A percentile compares a stretch with the other conserved stretches of the same genome.
phyloP scores from a whole-genome alignment of 352 stramenopile species.

The Phytophthora pisi region DNA sequence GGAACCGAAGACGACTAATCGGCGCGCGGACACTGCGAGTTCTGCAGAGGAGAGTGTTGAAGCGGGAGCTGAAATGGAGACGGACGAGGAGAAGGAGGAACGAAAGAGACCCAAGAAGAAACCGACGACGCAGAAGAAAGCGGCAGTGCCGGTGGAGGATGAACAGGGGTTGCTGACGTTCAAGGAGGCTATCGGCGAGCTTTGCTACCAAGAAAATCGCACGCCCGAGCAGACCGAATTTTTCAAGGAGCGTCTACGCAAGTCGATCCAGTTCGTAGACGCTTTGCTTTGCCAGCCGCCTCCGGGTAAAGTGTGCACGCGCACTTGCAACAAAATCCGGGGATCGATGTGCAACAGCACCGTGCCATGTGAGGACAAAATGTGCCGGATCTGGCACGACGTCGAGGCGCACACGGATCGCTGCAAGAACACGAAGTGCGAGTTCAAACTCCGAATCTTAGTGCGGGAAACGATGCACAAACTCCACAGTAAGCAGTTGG shows the following conservation, averaged over 20 bases:
- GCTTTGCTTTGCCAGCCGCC: slow-evolving; percentile 67
- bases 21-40: slow-evolving; percentile 3
- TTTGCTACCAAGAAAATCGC: slow-evolving; percentile 66
- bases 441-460: slow-evolving; percentile 75
- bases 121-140: background rate
- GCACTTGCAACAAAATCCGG: slow-evolving; percentile 59
- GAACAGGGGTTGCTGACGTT: slow-evolving; percentile 53
- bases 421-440: slow-evolving; percentile 65
- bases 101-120: slow-evolving; percentile 20
- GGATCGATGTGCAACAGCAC: slow-evolving; percentile 66
- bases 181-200: slow-evolving; percentile 65
- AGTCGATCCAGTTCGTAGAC: slow-evolving; percentile 74
- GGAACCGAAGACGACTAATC: slow-evolving; percentile 13
- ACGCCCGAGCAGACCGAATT: slow-evolving; percentile 56
- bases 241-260: slow-evolving; percentile 70
- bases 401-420: slow-evolving; percentile 73
- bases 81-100: slow-evolving; percentile 25
- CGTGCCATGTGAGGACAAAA: slow-evolving; percentile 61
- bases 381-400: slow-evolving; percentile 77
- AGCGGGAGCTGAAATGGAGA: slow-evolving; percentile 32
- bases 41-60: slow-evolving; percentile 35
- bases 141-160: slow-evolving; percentile 43
- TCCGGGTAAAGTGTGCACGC: slow-evolving; percentile 48
- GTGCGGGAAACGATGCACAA: slow-evolving; percentile 80
- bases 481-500: slow-evolving; percentile 54